A percentile compares a stretch with the other conserved stretches of the same genome.
Conservation (phyloP, 345 rosid species). For the Mallotus nudiflorus region DNA sequence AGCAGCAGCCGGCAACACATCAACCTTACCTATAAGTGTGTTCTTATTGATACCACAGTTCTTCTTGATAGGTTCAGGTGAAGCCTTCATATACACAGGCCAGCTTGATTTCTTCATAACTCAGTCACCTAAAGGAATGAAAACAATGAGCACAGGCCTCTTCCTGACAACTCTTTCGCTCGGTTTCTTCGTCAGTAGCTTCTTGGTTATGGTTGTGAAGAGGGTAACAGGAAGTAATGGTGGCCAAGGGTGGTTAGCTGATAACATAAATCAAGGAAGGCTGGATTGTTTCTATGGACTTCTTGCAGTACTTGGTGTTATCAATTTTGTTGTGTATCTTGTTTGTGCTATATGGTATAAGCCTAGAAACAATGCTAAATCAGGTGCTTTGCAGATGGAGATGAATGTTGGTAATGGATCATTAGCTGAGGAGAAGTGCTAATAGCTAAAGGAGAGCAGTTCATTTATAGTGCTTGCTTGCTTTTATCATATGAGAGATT, state of each 20-base stretch:
- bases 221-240: conserved; percentile 32
- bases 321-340: conserved; percentile 46
- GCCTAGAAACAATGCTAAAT: conserved; percentile 28
- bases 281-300: conserved; percentile 63
- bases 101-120: conserved; percentile 74
- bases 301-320: conserved; percentile 42
- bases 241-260: conserved; percentile 56
- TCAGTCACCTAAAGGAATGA: conserved; percentile 66
- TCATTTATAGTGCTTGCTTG: background rate
- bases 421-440: conserved; percentile 36
- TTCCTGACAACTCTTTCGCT: conserved; percentile 65
- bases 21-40: conserved; percentile 45
- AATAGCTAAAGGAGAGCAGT: conserved; percentile 3
- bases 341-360: conserved; percentile 48
- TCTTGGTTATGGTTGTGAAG: conserved; percentile 54
- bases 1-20: conserved; percentile 12
- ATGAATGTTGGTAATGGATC: conserved; percentile 11
- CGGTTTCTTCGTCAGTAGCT: conserved; percentile 64
- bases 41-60: conserved; percentile 62
- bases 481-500: too few species aligned
- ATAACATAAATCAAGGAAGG: conserved; percentile 55
- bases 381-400: conserved; percentile 33
- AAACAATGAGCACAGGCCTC: conserved; percentile 71
- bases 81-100: conserved; percentile 66
- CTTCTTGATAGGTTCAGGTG: conserved; percentile 60